A percentile compares a stretch with the other conserved stretches of the same genome.
These are phyloP conservation scores for Quercus berberidifolia DNA, from an alignment of 306 rosid genomes.

Conservation along the genomic window DNA sequence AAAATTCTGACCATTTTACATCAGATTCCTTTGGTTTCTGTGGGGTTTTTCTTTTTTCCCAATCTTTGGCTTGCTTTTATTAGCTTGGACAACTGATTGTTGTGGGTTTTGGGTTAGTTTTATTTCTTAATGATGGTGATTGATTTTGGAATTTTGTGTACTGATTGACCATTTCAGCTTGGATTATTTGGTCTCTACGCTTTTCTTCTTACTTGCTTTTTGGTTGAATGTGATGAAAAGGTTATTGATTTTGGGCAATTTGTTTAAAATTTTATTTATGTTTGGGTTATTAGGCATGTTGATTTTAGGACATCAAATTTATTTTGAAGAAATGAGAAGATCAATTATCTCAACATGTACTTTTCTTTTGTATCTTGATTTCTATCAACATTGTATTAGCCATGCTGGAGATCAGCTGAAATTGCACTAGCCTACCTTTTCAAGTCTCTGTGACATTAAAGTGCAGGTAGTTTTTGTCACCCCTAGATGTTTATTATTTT, in stretches of 20 bases:
- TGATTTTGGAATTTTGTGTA: not conserved
- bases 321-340: not conserved
- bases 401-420: not conserved
- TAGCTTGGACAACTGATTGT: not conserved
- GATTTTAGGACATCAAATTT: not conserved
- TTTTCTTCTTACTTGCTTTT: not conserved
- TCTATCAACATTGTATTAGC: not conserved
- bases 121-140: not conserved
- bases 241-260: not conserved
- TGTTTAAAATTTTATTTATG: not conserved
- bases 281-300: not conserved
- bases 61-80: not conserved
- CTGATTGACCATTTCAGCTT: not conserved
- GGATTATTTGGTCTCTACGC: not conserved
- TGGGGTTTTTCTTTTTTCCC: too few species aligned
- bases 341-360: not conserved
- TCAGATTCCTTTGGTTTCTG: not conserved
- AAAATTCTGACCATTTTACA: not conserved
- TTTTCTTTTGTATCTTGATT: not conserved
- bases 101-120: not conserved
- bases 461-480: not conserved
- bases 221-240: not conserved
- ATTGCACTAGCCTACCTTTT: not conserved
- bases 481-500: not conserved
- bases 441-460: not conserved